Percentiles rank a stretch among this genome's conserved stretches.
These are phyloP conservation scores for Gillenia trifoliata DNA, from an alignment of 306 rosid genomes.

Conservation along the genomic window DNA sequence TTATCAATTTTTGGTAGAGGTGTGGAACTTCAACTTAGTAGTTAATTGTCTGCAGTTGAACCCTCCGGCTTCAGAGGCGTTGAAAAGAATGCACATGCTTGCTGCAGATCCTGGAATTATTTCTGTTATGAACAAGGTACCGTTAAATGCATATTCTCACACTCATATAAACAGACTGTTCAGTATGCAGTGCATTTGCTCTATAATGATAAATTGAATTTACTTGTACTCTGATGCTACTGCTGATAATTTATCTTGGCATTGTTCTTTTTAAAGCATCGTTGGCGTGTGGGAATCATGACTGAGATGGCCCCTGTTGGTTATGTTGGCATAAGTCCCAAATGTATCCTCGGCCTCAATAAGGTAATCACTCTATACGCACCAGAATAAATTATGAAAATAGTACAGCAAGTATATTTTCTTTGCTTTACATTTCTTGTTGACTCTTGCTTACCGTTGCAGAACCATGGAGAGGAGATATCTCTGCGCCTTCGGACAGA, in stretches of 20 bases:
- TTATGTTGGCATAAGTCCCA: conserved; percentile 87
- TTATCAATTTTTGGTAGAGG: not conserved
- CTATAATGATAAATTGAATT: not conserved
- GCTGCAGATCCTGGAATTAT: conserved; percentile 96
- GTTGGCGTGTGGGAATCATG: conserved; percentile 92
- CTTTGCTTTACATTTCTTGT: conserved; percentile 8
- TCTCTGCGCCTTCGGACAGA: conserved; percentile 94
- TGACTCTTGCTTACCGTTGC: conserved; percentile 18
- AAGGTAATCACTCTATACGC: conserved; percentile 41
- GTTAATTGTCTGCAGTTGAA: conserved; percentile 55
- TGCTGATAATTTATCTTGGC: conserved; percentile 25
- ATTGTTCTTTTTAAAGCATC: conserved; percentile 52
- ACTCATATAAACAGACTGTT: conserved; percentile 14
- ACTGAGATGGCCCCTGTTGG: conserved; percentile 98
- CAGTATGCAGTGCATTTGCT: conserved; percentile 3
- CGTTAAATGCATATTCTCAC: not conserved
- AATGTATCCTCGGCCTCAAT: conserved; percentile 89
- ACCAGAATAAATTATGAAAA: not conserved
- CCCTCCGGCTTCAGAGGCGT: conserved; percentile 83
- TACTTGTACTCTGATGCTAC: not conserved
- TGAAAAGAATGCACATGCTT: conserved; percentile 92
- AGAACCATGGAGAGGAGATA: conserved; percentile 93
- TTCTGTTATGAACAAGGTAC: conserved; percentile 90
- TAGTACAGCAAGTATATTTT: not conserved
- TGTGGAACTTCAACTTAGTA: not conserved